Percentiles rank a stretch among this genome's conserved stretches.
Conservation (phyloP, 169 alveolate genomes). For the Plasmodium relictum region DNA sequence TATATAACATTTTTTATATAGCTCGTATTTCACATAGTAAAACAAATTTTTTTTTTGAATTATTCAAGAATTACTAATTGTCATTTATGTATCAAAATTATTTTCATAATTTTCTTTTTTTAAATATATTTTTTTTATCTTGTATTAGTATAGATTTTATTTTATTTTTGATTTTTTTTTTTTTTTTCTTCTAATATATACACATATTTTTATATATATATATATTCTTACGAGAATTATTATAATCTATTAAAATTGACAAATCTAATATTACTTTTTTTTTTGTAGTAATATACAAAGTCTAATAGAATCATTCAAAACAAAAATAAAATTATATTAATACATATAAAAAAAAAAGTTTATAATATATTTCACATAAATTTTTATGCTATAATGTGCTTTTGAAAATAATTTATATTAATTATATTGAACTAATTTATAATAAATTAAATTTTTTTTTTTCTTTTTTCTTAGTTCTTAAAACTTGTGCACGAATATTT, state of each 20-base stretch:
- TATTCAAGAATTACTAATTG: neutral
- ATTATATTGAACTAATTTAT: neutral
- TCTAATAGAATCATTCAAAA: conserved; percentile 21
- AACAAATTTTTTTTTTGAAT: neutral
- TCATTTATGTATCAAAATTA: neutral
- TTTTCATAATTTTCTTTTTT: neutral
- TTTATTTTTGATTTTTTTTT: neutral
- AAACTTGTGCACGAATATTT: neutral
- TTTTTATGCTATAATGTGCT: conserved; percentile 10
- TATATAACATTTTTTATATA: neutral
- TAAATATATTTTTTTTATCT: neutral
- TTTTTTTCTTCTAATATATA: neutral
- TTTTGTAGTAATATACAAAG: conserved; percentile 1
- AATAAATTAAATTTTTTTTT: neutral
- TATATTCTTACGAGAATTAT: neutral
- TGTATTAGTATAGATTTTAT: neutral
- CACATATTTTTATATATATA: neutral
- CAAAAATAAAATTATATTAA: neutral
- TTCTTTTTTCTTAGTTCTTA: neutral
- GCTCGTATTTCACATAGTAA: neutral
- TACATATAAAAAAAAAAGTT: conserved; percentile 11
- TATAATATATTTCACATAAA: neutral
- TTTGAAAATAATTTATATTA: neutral
- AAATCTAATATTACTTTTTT: neutral
- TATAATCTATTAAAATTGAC: too few species aligned